phyloP scores from a whole-genome alignment of 345 rosid species.

The Aurinia saxatilis region DNA sequence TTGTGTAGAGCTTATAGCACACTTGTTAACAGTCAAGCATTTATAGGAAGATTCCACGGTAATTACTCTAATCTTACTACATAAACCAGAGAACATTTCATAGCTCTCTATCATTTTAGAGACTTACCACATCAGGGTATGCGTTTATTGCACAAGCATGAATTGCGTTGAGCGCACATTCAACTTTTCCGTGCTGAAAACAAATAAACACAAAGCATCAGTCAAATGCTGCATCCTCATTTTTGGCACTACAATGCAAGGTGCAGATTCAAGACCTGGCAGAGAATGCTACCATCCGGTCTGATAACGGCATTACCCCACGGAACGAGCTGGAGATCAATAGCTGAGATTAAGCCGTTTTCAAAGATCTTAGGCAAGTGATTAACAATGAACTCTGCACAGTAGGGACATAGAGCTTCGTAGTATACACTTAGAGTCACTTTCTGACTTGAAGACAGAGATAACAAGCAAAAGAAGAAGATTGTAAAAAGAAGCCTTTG shows the following conservation, averaged over 20 bases:
- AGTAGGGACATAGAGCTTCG: conserved; percentile 67
- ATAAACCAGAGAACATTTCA: not conserved
- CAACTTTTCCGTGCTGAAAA: conserved; percentile 53
- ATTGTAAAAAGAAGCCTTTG: not conserved
- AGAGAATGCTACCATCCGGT: conserved; percentile 37
- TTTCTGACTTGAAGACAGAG: conserved; percentile 23
- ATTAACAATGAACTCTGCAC: conserved; percentile 69
- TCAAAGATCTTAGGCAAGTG: conserved; percentile 53
- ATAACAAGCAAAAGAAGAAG: conserved; percentile 1
- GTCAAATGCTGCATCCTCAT: not conserved
- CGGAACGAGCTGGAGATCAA: conserved; percentile 66
- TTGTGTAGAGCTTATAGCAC: not conserved
- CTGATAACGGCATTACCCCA: conserved; percentile 64
- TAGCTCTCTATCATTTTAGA: not conserved
- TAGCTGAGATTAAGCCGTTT: conserved; percentile 45
- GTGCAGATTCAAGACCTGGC: conserved; percentile 50
- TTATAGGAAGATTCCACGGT: not conserved
- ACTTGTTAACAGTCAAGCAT: not conserved
- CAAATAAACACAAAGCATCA: not conserved
- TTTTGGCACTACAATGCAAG: not conserved
- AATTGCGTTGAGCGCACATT: conserved; percentile 44
- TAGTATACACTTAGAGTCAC: conserved; percentile 67
- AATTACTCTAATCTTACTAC: not conserved
- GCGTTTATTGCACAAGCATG: conserved; percentile 50
- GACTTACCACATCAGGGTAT: conserved; percentile 49